Evolutionary conservation across 1,139 yeast species (phyloP), one percentile per base, ranked within the genome.

Genomic region (Taphrina confusa): DNA sequence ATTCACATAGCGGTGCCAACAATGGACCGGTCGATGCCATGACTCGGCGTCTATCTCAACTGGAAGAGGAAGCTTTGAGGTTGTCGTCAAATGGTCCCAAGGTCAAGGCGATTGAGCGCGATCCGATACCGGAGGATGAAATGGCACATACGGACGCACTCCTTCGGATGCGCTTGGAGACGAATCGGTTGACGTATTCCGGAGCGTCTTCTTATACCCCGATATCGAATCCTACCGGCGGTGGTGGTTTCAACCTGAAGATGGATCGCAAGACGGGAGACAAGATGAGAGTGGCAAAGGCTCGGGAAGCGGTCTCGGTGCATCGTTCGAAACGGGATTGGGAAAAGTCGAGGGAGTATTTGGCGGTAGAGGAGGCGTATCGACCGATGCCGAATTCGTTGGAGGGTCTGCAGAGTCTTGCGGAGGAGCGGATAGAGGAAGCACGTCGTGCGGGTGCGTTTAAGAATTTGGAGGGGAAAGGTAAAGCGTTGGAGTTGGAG

Each of bases 391-490:
- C 82, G 1, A 75, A 80, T 0, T 77, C 80, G 1, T 74, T 79
- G 51, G 79, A 81, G 18, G 76, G 82, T 0, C 82, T 86, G 22
- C 80, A 78, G 55, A 80, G 87, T 0, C 68, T 88, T 52, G 96
- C 96, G 0, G 87, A 87, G 62, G 83, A 83, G 44, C 76, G 82
- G 55, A 87, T 89, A 23, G 88, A 85, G 68, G 90, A 87, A 20
- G 83, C 86, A 1, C 82, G 85, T 64, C 79, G 82, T 61, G 77
- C 81, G 39, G 96, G 96, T 0, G 84, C 80, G 44, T 89, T 89
- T 68, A 75, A 80, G 3, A 77, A 80, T 58, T 74, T 89, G 16
- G 40, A 46, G 30, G 60, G 55, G n/a, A 46, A 47, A 16, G 62
- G 56, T 16, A 47, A 56, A 37, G 34, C 56, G 16, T 34, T 50